Evolutionary conservation across 2,329 filamentous ascomycete species (phyloP).

Genomic region (Fusarium sarcochroum): DNA sequence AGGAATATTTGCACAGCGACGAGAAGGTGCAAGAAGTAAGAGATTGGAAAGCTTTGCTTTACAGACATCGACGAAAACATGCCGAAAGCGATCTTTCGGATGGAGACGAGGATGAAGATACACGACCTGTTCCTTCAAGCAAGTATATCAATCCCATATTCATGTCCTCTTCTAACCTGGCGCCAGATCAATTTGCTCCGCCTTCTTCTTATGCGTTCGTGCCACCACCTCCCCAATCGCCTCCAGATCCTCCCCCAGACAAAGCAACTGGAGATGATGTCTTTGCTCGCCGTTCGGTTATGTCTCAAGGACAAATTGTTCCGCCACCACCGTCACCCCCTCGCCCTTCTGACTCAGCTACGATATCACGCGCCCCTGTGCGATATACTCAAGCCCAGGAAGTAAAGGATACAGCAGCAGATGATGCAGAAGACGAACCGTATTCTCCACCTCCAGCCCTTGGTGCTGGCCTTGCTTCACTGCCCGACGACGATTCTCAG

Average conservation of each 20-base stretch:
- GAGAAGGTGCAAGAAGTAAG: conserved; percentile 84
- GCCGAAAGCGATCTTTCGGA: conserved; percentile 54
- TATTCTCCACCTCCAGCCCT: conserved; percentile 64
- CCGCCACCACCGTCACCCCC: conserved; percentile 54
- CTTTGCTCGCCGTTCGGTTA: conserved; percentile 72
- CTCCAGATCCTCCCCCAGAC: conserved; percentile 63
- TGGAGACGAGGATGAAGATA: conserved; percentile 58
- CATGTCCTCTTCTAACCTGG: conserved; percentile 36
- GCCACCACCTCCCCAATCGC: conserved; percentile 66
- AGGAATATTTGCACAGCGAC: conserved; percentile 87
- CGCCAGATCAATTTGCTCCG: conserved; percentile 71
- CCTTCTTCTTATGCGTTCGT: conserved; percentile 70
- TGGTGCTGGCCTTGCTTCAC: conserved; percentile 59
- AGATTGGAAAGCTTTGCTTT: conserved; percentile 88
- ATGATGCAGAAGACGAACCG: conserved; percentile 59
- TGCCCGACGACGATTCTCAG: conserved; percentile 54
- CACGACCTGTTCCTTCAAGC: conserved; percentile 52
- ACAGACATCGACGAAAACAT: conserved; percentile 73
- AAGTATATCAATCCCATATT: conserved; percentile 28
- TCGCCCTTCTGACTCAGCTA: conserved; percentile 62
- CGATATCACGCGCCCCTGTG: conserved; percentile 83
- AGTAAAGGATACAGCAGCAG: conserved; percentile 53
- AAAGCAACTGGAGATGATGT: conserved; percentile 78
- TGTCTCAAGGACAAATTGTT: conserved; percentile 62
- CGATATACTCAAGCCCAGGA: conserved; percentile 68